Percentiles rank a stretch among this genome's conserved stretches.
phyloP scores from a whole-genome alignment of 345 rosid species.

The Eucalyptus erythrocorys region DNA sequence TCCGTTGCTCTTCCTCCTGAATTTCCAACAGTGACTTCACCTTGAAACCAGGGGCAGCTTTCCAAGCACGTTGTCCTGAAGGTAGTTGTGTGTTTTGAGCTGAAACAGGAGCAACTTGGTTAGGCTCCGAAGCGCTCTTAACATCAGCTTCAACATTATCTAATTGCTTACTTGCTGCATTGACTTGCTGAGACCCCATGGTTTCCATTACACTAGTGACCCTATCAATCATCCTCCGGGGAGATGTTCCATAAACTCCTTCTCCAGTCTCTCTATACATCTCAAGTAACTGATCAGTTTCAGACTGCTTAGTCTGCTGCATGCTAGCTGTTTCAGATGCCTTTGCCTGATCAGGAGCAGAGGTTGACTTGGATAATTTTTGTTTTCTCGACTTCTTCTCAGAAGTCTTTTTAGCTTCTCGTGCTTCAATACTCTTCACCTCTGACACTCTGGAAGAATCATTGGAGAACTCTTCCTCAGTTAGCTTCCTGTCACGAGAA shows the following conservation, averaged over 20 bases:
- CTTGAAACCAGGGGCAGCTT: slow-evolving; percentile 95
- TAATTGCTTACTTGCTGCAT: slow-evolving; percentile 3
- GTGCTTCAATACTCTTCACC: slow-evolving; percentile 34
- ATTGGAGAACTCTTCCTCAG: slow-evolving; percentile 18
- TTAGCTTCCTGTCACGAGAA: slow-evolving; percentile 6
- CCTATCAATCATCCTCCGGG: slow-evolving; percentile 6
- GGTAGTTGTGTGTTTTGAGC: slow-evolving; percentile 17
- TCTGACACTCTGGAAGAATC: slow-evolving; percentile 20
- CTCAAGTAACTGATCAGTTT: slow-evolving; percentile 18
- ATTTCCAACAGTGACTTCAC: slow-evolving; percentile 92
- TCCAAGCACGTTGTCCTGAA: slow-evolving; percentile 68
- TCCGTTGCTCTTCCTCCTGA: slow-evolving; percentile 90
- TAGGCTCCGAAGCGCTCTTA: slow-evolving; percentile 14
- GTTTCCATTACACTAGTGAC: slow-evolving; percentile 13
- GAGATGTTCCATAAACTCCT: slow-evolving; percentile 2
- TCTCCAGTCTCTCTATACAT: slow-evolving; percentile 1
- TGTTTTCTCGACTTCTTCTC: slow-evolving; percentile 88
- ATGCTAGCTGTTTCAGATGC: slow-evolving; percentile 21
- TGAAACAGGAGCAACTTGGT: slow-evolving; percentile 1
- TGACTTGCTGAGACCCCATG: slow-evolving; percentile 15
- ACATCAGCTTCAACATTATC: slow-evolving; percentile 13
- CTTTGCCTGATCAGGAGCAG: slow-evolving; percentile 42
- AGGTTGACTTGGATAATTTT: slow-evolving; percentile 39
- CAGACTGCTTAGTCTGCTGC: slow-evolving; percentile 36
- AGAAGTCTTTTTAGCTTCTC: slow-evolving; percentile 47